phyloP scores from a whole-genome alignment of 2,329 filamentous ascomycete genomes.

The Claviceps cyperi region DNA sequence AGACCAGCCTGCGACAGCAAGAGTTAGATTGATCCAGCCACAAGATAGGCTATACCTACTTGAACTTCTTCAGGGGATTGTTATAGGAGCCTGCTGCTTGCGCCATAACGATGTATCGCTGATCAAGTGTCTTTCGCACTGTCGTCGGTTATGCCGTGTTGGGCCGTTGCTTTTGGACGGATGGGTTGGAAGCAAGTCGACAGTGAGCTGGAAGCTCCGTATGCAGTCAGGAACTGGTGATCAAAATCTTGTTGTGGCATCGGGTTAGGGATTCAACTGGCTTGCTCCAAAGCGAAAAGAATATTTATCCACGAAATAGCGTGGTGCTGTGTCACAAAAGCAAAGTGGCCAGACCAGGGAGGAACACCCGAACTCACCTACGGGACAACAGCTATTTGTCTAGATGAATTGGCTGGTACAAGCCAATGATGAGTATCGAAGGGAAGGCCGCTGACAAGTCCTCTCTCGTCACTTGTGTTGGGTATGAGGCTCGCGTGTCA shows the following conservation, averaged over 20 bases:
- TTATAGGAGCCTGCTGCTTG: constrained; percentile 79
- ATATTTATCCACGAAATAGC: not conserved
- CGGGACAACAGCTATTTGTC: not conserved
- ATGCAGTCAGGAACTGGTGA: not conserved
- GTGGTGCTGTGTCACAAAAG: not conserved
- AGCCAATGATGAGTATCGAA: not conserved
- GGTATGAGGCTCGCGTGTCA: not conserved
- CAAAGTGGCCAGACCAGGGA: not conserved
- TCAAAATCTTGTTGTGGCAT: not conserved
- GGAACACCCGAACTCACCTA: not conserved
- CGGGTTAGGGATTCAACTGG: not conserved
- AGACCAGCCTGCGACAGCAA: constrained; percentile 57
- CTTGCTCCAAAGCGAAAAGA: not conserved
- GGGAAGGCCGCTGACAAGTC: not conserved
- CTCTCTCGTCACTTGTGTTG: not conserved
- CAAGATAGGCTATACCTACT: constrained; percentile 38
- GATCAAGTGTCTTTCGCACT: not conserved
- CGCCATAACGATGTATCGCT: constrained; percentile 48
- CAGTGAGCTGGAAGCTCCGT: not conserved
- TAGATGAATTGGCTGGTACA: not conserved
- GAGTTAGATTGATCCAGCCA: not conserved
- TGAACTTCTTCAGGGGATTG: constrained; percentile 99
- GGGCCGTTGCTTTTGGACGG: not conserved
- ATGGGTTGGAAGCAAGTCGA: not conserved
- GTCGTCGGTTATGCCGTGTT: not conserved